Percentiles rank a stretch among this genome's conserved stretches.
phyloP scores from a whole-genome alignment of 2,329 filamentous ascomycete genomes.

The Zopfia rhizophila region DNA sequence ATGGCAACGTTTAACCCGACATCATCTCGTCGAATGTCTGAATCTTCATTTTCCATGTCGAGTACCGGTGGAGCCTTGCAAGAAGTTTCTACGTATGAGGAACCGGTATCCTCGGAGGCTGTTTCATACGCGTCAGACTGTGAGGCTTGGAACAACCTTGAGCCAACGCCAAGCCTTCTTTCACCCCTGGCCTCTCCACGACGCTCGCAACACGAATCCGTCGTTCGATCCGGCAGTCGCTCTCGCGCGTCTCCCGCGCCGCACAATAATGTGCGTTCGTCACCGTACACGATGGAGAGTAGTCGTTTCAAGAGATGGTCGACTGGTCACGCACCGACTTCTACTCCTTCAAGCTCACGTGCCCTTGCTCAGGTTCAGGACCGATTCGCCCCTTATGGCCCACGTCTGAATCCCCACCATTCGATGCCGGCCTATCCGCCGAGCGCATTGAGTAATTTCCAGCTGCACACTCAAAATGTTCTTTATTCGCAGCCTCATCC shows the following conservation, averaged over 20 bases:
- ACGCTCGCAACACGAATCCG: constrained; percentile 65
- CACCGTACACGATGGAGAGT: constrained; percentile 76
- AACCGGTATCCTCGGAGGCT: constrained; percentile 75
- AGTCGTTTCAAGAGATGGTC: constrained; percentile 79
- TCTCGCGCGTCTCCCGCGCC: constrained; percentile 78
- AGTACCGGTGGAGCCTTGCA: constrained; percentile 68
- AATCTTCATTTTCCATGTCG: constrained; percentile 78
- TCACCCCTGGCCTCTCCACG: constrained; percentile 79
- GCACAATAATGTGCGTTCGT: constrained; percentile 72
- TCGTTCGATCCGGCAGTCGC: constrained; percentile 66
- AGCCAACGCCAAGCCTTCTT: constrained; percentile 73
- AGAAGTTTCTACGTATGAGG: constrained; percentile 76
- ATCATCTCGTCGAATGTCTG: constrained; percentile 72
- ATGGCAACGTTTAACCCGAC: constrained; percentile 53
- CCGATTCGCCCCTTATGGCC: constrained; percentile 69
- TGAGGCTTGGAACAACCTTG: constrained; percentile 74
- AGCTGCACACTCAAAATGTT: constrained; percentile 47
- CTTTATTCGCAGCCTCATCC: constrained; percentile 58
- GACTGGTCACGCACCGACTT: constrained; percentile 70
- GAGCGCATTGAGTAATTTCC: constrained; percentile 42
- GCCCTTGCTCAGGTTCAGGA: constrained; percentile 68
- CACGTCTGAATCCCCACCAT: constrained; percentile 61
- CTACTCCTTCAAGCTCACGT: constrained; percentile 67
- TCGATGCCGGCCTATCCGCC: constrained; percentile 51
- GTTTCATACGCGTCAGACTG: constrained; percentile 70